Evolutionary conservation across 2,329 filamentous ascomycete species (phyloP).

Genomic region (Botryotinia convoluta): DNA sequence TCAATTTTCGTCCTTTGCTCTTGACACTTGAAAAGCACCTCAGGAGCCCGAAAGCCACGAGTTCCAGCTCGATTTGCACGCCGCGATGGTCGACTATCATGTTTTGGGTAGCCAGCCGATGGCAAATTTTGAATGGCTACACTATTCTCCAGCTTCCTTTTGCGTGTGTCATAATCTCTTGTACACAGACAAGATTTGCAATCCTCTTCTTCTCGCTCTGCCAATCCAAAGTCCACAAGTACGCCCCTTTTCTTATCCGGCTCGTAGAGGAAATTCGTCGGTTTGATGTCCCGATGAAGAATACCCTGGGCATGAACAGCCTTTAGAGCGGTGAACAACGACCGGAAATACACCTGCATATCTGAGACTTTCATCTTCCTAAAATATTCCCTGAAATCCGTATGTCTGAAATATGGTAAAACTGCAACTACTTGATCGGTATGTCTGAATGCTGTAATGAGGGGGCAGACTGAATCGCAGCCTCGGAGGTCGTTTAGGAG

Average conservation of each 20-base stretch:
- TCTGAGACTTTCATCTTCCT: conserved; percentile 82
- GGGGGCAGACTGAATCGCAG: conserved; percentile 82
- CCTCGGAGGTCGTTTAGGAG: conserved; percentile 82
- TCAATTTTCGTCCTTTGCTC: conserved; percentile 92
- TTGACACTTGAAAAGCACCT: conserved; percentile 96
- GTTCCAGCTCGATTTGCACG: conserved; percentile 94
- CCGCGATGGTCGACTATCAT: conserved; percentile 81
- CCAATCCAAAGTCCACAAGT: conserved; percentile 97
- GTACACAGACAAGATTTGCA: conserved; percentile 77
- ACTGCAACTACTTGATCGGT: conserved; percentile 94
- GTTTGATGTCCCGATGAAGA: conserved; percentile 93
- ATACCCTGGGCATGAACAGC: conserved; percentile 83
- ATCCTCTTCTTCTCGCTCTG: conserved; percentile 77
- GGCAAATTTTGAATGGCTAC: conserved; percentile 53
- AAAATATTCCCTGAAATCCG: conserved; percentile 94
- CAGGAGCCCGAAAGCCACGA: conserved; percentile 90
- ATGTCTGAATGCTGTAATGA: conserved; percentile 94
- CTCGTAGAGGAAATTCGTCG: conserved; percentile 96
- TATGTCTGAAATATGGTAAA: conserved; percentile 91
- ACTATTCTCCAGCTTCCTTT: conserved; percentile 57
- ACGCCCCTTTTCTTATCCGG: conserved; percentile 77
- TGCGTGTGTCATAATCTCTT: conserved; percentile 51
- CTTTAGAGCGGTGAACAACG: conserved; percentile 78
- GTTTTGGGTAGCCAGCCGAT: conserved; percentile 76
- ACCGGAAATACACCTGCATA: conserved; percentile 85